Conservation (phyloP, 2,329 filamentous ascomycete genomes). For the Fusarium praegraminearum region DNA sequence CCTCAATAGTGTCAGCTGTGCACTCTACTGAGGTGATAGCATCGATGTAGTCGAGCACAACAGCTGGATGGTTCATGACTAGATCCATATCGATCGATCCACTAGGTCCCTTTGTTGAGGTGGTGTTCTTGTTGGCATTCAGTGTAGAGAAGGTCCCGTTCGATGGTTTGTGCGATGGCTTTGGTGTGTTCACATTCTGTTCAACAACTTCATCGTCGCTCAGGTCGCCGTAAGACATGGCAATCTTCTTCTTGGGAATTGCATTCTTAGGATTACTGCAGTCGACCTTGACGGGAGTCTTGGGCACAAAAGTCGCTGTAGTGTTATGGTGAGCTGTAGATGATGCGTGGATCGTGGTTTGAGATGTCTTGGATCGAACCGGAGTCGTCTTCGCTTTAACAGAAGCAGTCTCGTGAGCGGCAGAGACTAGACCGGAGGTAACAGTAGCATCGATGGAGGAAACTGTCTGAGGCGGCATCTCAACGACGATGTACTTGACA, state of each 20-base stretch:
- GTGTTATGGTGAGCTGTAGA: slow-evolving; percentile 8
- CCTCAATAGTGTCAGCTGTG: neutral
- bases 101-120: neutral
- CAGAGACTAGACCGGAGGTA: neutral
- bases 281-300: slow-evolving; percentile 6
- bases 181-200: fast-evolving
- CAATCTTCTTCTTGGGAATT: slow-evolving; percentile 12
- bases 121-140: neutral
- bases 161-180: neutral
- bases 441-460: neutral
- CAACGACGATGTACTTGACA: slow-evolving; percentile 21
- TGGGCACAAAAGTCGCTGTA: slow-evolving; percentile 16
- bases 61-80: slow-evolving; percentile 21
- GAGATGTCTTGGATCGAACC: neutral
- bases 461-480: slow-evolving; percentile 7
- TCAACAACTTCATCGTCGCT: neutral
- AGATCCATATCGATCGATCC: slow-evolving; percentile 17
- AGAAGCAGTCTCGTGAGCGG: neutral
- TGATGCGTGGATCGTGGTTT: slow-evolving; percentile 9
- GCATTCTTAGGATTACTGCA: slow-evolving; percentile 13
- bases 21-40: slow-evolving; percentile 10
- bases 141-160: slow-evolving; percentile 7
- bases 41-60: slow-evolving; percentile 17
- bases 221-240: slow-evolving; percentile 15
- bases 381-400: neutral